A percentile compares a stretch with the other conserved stretches of the same genome.
phyloP scores from a whole-genome alignment of 345 rosid genomes.

The Isatis tinctoria region DNA sequence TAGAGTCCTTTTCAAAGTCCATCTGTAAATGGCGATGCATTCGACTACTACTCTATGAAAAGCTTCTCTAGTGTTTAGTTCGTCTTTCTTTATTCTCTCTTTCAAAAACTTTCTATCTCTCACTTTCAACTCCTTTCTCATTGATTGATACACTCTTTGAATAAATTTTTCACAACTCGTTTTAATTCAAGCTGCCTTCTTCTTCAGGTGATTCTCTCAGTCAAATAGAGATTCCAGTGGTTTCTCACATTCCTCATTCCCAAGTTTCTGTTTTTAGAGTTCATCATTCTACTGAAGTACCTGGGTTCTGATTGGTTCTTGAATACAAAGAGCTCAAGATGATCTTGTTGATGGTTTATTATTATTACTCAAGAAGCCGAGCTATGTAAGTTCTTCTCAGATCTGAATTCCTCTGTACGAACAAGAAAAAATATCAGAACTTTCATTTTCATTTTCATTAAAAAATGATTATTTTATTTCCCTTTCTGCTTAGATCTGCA shows the following conservation, averaged over 20 bases:
- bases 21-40: constrained; percentile 37
- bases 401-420: constrained; percentile 48
- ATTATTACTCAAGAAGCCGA: constrained; percentile 33
- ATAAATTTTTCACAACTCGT: constrained; percentile 5
- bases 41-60: constrained; percentile 35
- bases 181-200: constrained; percentile 29
- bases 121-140: constrained; percentile 28
- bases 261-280: constrained; percentile 7
- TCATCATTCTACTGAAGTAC: constrained; percentile 20
- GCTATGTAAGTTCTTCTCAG: constrained; percentile 63
- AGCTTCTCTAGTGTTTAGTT: constrained; percentile 16
- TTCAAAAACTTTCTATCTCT: not conserved
- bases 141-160: constrained; percentile 5
- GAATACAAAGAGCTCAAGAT: constrained; percentile 11
- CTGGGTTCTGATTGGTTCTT: constrained; percentile 33
- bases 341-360: constrained; percentile 27
- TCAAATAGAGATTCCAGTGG: constrained; percentile 4
- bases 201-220: constrained; percentile 13
- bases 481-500: constrained; percentile 32
- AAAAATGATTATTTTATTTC: constrained; percentile 32
- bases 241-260: constrained; percentile 19
- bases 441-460: not conserved
- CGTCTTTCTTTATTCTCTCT: constrained; percentile 24
- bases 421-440: not conserved
- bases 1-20: constrained; percentile 41